These are phyloP conservation scores for Fusarium temperatum DNA, from an alignment of 2,329 filamentous ascomycete genomes.

Conservation along the genomic window DNA sequence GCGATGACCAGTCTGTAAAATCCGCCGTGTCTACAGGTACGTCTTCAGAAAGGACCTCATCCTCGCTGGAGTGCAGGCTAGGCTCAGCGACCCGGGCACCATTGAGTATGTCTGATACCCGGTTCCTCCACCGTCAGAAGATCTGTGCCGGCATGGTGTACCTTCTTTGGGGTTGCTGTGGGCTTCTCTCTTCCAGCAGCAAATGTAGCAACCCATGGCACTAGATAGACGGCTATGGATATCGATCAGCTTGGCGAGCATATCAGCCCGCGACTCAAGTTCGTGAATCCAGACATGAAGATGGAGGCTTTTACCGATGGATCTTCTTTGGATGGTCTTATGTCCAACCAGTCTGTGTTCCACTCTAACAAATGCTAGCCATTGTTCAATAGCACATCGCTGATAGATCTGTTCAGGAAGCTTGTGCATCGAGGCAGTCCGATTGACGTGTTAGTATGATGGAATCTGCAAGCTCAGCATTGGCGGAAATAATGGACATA, in stretches of 20 bases:
- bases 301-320: background rate
- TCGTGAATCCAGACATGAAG: background rate
- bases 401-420: background rate
- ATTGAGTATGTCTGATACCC: background rate
- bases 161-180: background rate
- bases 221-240: background rate
- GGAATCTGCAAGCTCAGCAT: background rate
- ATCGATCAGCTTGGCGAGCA: background rate
- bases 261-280: background rate
- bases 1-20: background rate
- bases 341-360: background rate
- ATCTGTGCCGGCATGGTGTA: background rate
- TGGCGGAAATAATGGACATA: background rate
- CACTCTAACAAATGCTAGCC: background rate
- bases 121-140: background rate
- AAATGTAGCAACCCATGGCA: rapidly evolving
- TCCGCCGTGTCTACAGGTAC: rapidly evolving
- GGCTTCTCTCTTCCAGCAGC: background rate
- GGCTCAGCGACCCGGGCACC: background rate
- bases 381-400: background rate
- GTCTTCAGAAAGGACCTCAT: background rate
- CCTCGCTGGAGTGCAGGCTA: background rate
- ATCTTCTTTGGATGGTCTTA: background rate
- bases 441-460: background rate
- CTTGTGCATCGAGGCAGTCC: background rate